Base-by-base conservation (phyloP, 2,329 filamentous ascomycete species). In the Thelonectria discophora region DNA sequence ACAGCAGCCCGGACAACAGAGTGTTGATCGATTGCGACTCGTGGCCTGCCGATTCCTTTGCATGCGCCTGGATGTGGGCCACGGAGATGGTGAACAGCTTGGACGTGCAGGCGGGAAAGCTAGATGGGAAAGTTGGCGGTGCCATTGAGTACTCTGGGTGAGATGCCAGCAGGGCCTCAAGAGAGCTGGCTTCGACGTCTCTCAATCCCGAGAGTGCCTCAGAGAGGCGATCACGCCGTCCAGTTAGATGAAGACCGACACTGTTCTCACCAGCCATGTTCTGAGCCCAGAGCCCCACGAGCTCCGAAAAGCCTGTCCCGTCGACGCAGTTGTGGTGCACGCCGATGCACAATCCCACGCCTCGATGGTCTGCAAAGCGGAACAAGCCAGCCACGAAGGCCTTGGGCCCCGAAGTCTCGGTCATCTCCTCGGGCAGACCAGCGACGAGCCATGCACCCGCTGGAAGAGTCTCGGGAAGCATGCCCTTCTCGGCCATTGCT, bases 301-400 rank as follows among this genome's bases (percentile, higher is more conserved):
- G 20, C 13, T 57, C 52, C 1, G 47, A 37, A 20, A 63, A 60
- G 10, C 57, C 60, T 12, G 52, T 37, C 1, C 45, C 60, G 27
- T 57, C 60, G 12, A 57, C 42, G n/a, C 45, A 47, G 15, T 60
- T 55, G 13, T 63, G 52, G 15, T 63, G 60, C 17, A 49, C 47
- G n/a, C 52, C 60, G 1, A 60, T 42, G 30, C 53, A 60, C 20
- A 60, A 18, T 10, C 60, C 57, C 6, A 63, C 42, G 0, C 57
- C 60, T 17, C 48, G 40, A 4, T 45, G 20, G 20, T 60, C 60
- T 11, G 20, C 17, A 11, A 59, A 59, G 7, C 32, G 60, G 40
- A 62, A 62, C 17, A 62, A 1, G 11, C 40, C 37, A 2, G 43
- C 24, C 0, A 40, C 57, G 9, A 63, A 60, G 17, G 57, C 39